phyloP scores from a whole-genome alignment of 2,329 filamentous ascomycete species.

The Fusarium transvaalense region DNA sequence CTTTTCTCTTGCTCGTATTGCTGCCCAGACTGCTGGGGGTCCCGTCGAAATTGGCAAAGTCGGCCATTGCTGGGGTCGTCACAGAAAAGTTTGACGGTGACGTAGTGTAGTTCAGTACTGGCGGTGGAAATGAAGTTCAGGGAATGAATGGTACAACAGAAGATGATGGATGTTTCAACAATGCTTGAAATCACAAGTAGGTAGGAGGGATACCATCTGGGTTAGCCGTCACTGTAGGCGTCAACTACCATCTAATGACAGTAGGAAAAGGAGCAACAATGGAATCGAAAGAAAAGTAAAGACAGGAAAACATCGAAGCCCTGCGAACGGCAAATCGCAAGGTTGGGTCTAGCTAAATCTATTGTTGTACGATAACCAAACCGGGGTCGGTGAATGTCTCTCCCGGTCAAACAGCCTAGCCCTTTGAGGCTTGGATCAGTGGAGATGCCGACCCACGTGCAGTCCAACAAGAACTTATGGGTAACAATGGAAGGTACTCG shows the following conservation, averaged over 20 bases:
- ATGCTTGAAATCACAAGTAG: slow-evolving; percentile 15
- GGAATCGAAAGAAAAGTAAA: background rate
- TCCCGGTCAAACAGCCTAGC: slow-evolving; percentile 27
- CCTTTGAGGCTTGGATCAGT: slow-evolving; percentile 31
- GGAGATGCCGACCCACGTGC: slow-evolving; percentile 19
- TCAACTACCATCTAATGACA: slow-evolving; percentile 22
- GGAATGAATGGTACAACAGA: slow-evolving; percentile 2
- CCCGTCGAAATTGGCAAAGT: slow-evolving; percentile 45
- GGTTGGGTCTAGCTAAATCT: slow-evolving; percentile 9
- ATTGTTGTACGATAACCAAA: slow-evolving; percentile 32
- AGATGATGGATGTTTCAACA: slow-evolving; percentile 8
- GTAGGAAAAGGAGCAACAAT: slow-evolving; percentile 15
- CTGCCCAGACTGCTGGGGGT: slow-evolving; percentile 47
- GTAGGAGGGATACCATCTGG: slow-evolving; percentile 7
- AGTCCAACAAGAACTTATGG: background rate
- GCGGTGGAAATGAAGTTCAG: slow-evolving; percentile 7
- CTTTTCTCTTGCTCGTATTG: slow-evolving; percentile 50
- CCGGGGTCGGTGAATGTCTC: slow-evolving; percentile 42
- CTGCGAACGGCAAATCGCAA: slow-evolving; percentile 24
- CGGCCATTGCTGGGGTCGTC: slow-evolving; percentile 45
- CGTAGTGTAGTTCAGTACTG: slow-evolving; percentile 20
- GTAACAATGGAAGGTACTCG: background rate
- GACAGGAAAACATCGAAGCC: slow-evolving; percentile 13
- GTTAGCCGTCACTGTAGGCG: slow-evolving; percentile 34
- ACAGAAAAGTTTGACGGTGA: slow-evolving; percentile 23